Conservation (phyloP, 179 eudicot genomes). For the Carnegiea gigantea region DNA sequence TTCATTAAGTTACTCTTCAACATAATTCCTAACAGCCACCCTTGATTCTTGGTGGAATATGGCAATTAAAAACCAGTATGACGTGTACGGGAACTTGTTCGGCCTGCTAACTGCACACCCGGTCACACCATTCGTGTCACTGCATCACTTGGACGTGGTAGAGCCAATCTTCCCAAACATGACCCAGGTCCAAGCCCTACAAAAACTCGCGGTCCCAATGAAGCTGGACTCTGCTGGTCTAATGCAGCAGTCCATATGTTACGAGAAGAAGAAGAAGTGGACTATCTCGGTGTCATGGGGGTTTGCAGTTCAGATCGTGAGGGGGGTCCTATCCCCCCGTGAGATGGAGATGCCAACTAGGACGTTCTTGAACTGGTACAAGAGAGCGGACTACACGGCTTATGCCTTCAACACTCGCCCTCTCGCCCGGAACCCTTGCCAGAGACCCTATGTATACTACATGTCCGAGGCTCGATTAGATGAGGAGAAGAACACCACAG, state of each 20-base stretch:
- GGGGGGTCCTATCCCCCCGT: constrained; percentile 78
- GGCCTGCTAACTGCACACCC: constrained; percentile 93
- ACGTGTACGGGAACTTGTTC: constrained; percentile 82
- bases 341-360: constrained; percentile 94
- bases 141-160: constrained; percentile 93
- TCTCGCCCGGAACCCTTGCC: constrained; percentile 73
- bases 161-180: constrained; percentile 86
- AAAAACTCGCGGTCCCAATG: constrained; percentile 57
- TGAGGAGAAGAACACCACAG: constrained; percentile 40
- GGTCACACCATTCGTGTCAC: constrained; percentile 68
- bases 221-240: constrained; percentile 77
- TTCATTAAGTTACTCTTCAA: constrained; percentile 13
- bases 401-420: constrained; percentile 92
- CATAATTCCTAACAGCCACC: constrained; percentile 11
- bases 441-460: constrained; percentile 82
- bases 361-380: constrained; percentile 91
- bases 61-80: constrained; percentile 55
- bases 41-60: constrained; percentile 28
- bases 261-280: constrained; percentile 63
- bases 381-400: constrained; percentile 78
- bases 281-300: constrained; percentile 91
- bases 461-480: constrained; percentile 44
- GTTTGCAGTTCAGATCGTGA: constrained; percentile 70
- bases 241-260: constrained; percentile 88
- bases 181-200: constrained; percentile 61